Conservation (phyloP, 306 rosid genomes). For the Malus fusca region DNA sequence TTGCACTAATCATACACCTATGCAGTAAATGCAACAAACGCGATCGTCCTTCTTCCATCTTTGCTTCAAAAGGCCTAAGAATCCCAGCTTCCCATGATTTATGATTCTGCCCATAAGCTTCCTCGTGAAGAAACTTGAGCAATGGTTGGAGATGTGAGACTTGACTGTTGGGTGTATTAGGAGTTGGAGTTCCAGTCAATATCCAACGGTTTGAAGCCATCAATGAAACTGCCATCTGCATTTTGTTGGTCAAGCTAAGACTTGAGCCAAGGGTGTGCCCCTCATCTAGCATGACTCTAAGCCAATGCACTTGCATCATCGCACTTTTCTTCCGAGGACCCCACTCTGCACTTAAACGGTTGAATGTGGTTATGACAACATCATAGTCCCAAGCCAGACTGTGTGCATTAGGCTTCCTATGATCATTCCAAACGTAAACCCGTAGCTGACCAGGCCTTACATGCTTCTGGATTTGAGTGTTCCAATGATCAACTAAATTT, state of each 20-base stretch:
- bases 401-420: constrained; percentile 72
- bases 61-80: constrained; percentile 93
- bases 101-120: constrained; percentile 77
- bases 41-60: constrained; percentile 91
- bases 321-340: constrained; percentile 63
- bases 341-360: constrained; percentile 94
- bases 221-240: constrained; percentile 96
- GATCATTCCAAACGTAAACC: constrained; percentile 67
- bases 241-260: constrained; percentile 77
- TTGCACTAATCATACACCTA: constrained; percentile 86
- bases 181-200: constrained; percentile 96
- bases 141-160: constrained; percentile 86
- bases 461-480: constrained; percentile 84
- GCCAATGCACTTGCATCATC: constrained; percentile 87
- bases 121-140: constrained; percentile 93
- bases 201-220: constrained; percentile 91
- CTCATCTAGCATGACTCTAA: constrained; percentile 87
- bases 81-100: constrained; percentile 96
- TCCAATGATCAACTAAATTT: constrained; percentile 87
- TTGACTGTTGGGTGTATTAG: constrained; percentile 93
- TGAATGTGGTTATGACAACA: constrained; percentile 87
- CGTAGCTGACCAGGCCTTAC: constrained; percentile 66
- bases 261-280: constrained; percentile 99
- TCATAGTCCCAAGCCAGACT: constrained; percentile 94
- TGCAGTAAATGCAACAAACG: constrained; percentile 70